Evolutionary conservation across 2,329 filamentous ascomycete species (phyloP).

Genomic region (Coniochaeta hoffmannii): DNA sequence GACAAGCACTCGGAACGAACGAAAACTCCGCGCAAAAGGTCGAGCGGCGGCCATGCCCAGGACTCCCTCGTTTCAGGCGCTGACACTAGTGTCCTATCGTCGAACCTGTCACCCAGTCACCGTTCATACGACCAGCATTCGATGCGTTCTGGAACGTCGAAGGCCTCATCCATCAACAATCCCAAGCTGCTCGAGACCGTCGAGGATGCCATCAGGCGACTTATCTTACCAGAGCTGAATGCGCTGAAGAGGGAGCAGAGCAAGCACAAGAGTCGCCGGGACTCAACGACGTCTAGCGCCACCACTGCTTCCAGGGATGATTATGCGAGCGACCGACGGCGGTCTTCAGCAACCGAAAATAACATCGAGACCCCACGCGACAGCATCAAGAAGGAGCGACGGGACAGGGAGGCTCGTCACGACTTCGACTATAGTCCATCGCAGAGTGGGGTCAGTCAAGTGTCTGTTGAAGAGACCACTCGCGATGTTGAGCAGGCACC

Average conservation of each 20-base stretch:
- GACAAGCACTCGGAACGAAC: slow-evolving; percentile 40
- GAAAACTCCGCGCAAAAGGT: slow-evolving; percentile 39
- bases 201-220: slow-evolving; percentile 82
- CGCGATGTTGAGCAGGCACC: slow-evolving; percentile 36
- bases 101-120: slow-evolving; percentile 45
- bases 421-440: slow-evolving; percentile 44
- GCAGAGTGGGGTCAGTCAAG: slow-evolving; percentile 37
- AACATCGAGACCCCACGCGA: slow-evolving; percentile 45
- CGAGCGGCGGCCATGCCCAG: slow-evolving; percentile 38
- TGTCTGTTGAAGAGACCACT: slow-evolving; percentile 19
- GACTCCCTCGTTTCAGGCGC: slow-evolving; percentile 45
- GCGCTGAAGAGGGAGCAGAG: slow-evolving; percentile 87
- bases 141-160: slow-evolving; percentile 40
- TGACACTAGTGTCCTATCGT: slow-evolving; percentile 49
- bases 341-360: slow-evolving; percentile 51
- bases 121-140: slow-evolving; percentile 49
- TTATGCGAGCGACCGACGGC: slow-evolving; percentile 50
- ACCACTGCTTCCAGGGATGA: slow-evolving; percentile 49
- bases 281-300: slow-evolving; percentile 52
- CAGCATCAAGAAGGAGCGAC: slow-evolving; percentile 34
- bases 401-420: slow-evolving; percentile 48
- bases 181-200: slow-evolving; percentile 85
- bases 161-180: slow-evolving; percentile 76
- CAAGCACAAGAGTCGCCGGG: slow-evolving; percentile 61
- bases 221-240: slow-evolving; percentile 87